Evolutionary conservation across 176 grass and related monocot genomes (phyloP).

Genomic region (Panicum miliaceum): DNA sequence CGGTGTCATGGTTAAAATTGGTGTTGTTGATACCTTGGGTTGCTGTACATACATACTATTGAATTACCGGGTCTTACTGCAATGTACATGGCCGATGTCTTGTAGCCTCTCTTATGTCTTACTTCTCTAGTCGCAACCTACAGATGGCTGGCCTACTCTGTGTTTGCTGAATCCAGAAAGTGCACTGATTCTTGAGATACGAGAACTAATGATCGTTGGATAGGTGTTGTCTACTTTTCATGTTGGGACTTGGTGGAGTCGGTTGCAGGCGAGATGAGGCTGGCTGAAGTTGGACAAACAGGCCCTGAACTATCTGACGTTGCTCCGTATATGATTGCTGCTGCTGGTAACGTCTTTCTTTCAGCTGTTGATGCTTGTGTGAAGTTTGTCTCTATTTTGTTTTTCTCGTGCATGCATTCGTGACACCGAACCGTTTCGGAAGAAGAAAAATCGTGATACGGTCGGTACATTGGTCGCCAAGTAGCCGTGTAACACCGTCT

Average conservation of each 20-base stretch:
- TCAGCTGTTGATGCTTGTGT: background rate
- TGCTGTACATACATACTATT: slow-evolving; percentile 61
- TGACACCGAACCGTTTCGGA: background rate
- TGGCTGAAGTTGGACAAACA: background rate
- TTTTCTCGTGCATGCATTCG: background rate
- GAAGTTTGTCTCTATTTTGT: background rate
- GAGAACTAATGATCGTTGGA: no score
- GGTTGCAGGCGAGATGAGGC: background rate
- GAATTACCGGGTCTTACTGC: slow-evolving; percentile 19
- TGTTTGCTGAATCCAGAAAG: background rate
- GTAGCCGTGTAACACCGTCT: background rate
- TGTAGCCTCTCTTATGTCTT: background rate
- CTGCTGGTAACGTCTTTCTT: background rate
- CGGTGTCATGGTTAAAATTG: slow-evolving; percentile 41
- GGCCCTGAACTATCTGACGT: background rate
- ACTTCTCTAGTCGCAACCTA: background rate
- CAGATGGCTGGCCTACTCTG: background rate
- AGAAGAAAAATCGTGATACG: background rate
- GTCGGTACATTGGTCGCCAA: background rate
- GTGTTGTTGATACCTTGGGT: slow-evolving; percentile 42
- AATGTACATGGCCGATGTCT: slow-evolving; percentile 45
- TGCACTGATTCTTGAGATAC: background rate
- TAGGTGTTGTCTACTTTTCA: no score
- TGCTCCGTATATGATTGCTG: background rate
- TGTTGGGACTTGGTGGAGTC: no score